Base-by-base conservation (phyloP, 208 protist species). In the Leishmania guyanensis region DNA sequence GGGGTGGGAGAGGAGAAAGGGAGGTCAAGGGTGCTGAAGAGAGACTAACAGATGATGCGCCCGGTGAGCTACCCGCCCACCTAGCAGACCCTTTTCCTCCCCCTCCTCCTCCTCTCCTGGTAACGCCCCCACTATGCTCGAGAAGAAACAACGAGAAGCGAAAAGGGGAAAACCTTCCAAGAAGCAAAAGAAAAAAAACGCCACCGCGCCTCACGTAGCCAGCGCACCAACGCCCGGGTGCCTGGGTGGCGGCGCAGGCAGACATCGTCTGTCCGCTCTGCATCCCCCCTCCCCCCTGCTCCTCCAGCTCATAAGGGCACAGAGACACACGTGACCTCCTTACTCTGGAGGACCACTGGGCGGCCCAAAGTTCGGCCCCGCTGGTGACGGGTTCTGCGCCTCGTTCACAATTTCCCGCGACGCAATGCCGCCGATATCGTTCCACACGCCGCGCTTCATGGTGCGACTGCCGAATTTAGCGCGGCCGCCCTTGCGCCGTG, bases 401-500 rank as follows among this genome's bases (percentile, higher is more conserved):
- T 48, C 75, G 65, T 92, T 91, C 20, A 84, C 88, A 79, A 91
- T 85, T n/a, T 17, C 76, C 8, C 77, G 75, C n/a, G 81, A 88
- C 29, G 89, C 80, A 29, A 94, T 84, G 29, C 87, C 93, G 58
- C 93, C 91, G 2, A 96, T 77, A 80, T 94, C 87, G 75, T 96
- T 96, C 93, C 93, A 96, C 83, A 96, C 90, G 48, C 90, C 91
- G 10, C 77, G 78, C 56, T 86, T 81, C 84, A 87, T 84, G 36
- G 75, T 77, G 20, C 83, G 81, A 0, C 82, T 26, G 20, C 93
- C 93, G 77, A 96, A 96, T 86, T 96, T 96, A 5, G 93, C 93
- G 14, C 89, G 83, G 5, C 93, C 93, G n/a, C 91, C 91, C 78
- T 96, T 96, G 75, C 93, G 86, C 10, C 88, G 84, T 33, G 90